Conservation (phyloP, 345 rosid species). For the Diplotaxis tenuifolia region DNA sequence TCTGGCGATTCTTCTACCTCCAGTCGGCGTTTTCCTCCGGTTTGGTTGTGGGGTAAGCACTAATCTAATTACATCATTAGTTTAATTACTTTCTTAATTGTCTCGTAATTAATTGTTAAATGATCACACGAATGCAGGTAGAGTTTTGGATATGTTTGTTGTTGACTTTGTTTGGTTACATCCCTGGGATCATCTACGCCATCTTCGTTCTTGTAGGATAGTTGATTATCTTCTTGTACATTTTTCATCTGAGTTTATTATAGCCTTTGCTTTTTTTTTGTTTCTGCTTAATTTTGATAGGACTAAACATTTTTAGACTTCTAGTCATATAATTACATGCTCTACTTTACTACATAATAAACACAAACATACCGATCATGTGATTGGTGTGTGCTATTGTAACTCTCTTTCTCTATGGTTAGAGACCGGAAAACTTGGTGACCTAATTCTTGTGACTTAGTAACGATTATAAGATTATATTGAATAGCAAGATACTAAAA, state of each 20-base stretch:
- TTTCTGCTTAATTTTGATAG: background rate
- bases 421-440: background rate
- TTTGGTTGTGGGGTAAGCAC: conserved; percentile 77
- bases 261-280: background rate
- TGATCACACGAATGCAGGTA: conserved; percentile 47
- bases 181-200: conserved; percentile 90
- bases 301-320: too few species aligned
- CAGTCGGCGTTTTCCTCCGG: conserved; percentile 93
- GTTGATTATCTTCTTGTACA: conserved; percentile 26
- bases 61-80: background rate
- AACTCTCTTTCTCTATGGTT: background rate
- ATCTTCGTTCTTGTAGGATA: conserved; percentile 72
- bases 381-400: background rate
- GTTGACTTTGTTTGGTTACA: conserved; percentile 71
- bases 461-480: too few species aligned
- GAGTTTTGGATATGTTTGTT: conserved; percentile 87
- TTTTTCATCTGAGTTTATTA: conserved; percentile 15
- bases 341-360: background rate
- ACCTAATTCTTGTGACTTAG: background rate
- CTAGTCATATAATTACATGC: background rate
- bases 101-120: background rate
- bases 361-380: background rate
- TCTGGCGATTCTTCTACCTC: conserved; percentile 83
- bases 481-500: too few species aligned
- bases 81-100: background rate